A percentile compares a stretch with the other conserved stretches of the same genome.
These are phyloP conservation scores for Rhexocercosporidium sp. DNA, from an alignment of 2,329 filamentous ascomycete species.

Conservation along the genomic window DNA sequence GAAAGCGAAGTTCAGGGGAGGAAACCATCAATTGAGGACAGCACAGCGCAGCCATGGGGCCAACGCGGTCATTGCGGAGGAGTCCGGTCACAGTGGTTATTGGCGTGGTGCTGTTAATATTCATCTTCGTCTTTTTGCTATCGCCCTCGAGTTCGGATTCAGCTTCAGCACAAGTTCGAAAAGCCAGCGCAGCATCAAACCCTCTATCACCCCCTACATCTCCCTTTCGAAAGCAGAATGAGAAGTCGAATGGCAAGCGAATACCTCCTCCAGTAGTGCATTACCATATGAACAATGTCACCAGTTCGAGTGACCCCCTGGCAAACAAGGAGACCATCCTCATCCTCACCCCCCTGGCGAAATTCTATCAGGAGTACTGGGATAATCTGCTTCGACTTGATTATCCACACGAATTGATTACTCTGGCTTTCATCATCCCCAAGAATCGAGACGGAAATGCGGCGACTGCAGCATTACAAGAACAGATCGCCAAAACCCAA, in stretches of 20 bases:
- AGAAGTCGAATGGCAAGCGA: constrained; percentile 57
- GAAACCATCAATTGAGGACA: constrained; percentile 38
- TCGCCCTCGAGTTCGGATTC: constrained; percentile 55
- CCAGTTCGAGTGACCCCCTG: constrained; percentile 76
- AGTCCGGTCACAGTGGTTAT: constrained; percentile 78
- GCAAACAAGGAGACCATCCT: constrained; percentile 84
- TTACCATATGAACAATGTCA: constrained; percentile 95
- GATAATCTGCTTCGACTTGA: constrained; percentile 82
- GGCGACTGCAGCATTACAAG: constrained; percentile 82
- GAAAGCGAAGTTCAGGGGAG: constrained; percentile 30
- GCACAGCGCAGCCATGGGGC: constrained; percentile 54
- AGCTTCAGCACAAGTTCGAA: constrained; percentile 53
- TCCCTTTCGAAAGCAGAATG: constrained; percentile 70
- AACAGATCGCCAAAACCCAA: constrained; percentile 84
- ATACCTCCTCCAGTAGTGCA: constrained; percentile 84
- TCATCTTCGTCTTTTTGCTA: constrained; percentile 70
- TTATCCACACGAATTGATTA: constrained; percentile 95
- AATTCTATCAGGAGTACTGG: constrained; percentile 96
- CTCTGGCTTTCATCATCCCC: constrained; percentile 93
- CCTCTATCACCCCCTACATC: constrained; percentile 76
- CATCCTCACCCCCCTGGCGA: constrained; percentile 88
- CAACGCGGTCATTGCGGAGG: constrained; percentile 75
- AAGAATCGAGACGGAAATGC: constrained; percentile 91
- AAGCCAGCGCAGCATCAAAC: constrained; percentile 66
- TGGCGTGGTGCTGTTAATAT: constrained; percentile 73